phyloP scores from a whole-genome alignment of 495 filamentous ascomycete genomes.

The Hypoxylon fuscum region DNA sequence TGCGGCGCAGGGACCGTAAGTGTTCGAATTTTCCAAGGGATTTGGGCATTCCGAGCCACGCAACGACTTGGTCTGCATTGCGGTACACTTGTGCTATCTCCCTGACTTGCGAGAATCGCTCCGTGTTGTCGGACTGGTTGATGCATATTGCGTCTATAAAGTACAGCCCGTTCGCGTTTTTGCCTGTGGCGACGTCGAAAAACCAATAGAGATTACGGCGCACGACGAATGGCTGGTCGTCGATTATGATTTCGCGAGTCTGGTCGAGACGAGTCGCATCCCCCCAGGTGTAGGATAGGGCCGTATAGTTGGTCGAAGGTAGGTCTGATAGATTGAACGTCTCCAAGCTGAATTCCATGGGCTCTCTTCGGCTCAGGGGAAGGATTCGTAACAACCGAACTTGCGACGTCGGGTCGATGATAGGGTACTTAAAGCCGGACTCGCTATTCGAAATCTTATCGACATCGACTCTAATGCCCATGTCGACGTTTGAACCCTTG shows the following conservation, averaged over 20 bases:
- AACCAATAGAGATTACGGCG: conserved; percentile 30
- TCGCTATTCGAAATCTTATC: conserved; percentile 15
- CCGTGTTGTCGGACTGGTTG: conserved; percentile 45
- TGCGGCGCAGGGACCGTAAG: conserved; percentile 4
- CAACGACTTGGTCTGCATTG: conserved; percentile 30
- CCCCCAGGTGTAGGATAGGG: conserved; percentile 38
- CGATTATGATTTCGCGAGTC: conserved; percentile 9
- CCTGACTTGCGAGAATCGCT: conserved; percentile 42
- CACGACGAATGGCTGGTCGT: conserved; percentile 25
- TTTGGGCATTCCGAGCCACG: conserved; percentile 37
- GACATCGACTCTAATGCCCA: not conserved
- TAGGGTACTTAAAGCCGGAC: conserved; percentile 8
- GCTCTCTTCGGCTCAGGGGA: not conserved
- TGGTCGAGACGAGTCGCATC: not conserved
- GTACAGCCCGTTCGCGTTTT: conserved; percentile 19
- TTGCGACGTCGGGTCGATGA: conserved; percentile 13
- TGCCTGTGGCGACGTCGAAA: conserved; percentile 16
- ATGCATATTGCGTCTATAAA: conserved; percentile 53
- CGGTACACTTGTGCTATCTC: conserved; percentile 46
- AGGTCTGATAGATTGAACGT: conserved; percentile 17
- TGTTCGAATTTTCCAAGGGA: not conserved
- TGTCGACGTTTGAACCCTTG: conserved; percentile 12
- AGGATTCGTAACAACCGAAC: conserved; percentile 10
- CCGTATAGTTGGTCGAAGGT: not conserved
- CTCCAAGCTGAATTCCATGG: conserved; percentile 10